Percentiles rank a stretch among this genome's conserved stretches.
phyloP scores from a whole-genome alignment of 768 basidiomycete species.

The Amanita inopinata region DNA sequence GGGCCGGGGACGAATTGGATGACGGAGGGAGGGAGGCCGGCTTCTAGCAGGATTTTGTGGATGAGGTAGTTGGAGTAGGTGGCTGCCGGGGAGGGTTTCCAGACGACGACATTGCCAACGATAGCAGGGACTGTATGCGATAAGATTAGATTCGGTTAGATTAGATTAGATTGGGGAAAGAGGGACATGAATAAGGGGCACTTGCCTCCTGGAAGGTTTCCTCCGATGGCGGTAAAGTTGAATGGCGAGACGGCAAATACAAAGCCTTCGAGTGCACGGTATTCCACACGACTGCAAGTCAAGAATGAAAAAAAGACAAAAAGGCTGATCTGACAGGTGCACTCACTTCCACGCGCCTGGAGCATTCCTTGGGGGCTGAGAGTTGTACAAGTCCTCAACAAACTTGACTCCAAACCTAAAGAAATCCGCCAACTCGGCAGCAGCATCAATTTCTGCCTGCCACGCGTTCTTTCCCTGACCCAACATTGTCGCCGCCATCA shows the following conservation, averaged over 20 bases:
- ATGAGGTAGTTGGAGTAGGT: slow-evolving; percentile 93
- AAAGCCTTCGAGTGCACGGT: slow-evolving; percentile 96
- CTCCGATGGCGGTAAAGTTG: slow-evolving; percentile 98
- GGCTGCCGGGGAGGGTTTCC: slow-evolving; percentile 96
- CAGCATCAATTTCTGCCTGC: slow-evolving; percentile 99
- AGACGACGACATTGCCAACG: slow-evolving; percentile 89
- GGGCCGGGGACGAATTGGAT: slow-evolving; percentile 96
- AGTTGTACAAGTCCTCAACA: slow-evolving; percentile 88
- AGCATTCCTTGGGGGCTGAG: slow-evolving; percentile 84
- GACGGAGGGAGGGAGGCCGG: slow-evolving; percentile 88
- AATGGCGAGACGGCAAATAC: slow-evolving; percentile 96
- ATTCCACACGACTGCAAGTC: slow-evolving; percentile 73
- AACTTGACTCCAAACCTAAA: slow-evolving; percentile 95
- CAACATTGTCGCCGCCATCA: slow-evolving; percentile 94
- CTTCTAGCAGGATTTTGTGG: slow-evolving; percentile 86
- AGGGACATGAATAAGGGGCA: slow-evolving; percentile 8
- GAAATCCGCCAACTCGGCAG: slow-evolving; percentile 94
- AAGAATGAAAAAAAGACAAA: slow-evolving; percentile 1
- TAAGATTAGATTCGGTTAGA: neutral
- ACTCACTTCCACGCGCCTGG: slow-evolving; percentile 91
- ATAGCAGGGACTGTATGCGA: slow-evolving; percentile 64
- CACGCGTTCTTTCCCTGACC: slow-evolving; percentile 99
- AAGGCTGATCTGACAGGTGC: neutral
- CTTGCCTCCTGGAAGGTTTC: slow-evolving; percentile 75
- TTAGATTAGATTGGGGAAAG: neutral